Conservation (phyloP, 2,329 filamentous ascomycete genomes). For the Penicillium polonicum region DNA sequence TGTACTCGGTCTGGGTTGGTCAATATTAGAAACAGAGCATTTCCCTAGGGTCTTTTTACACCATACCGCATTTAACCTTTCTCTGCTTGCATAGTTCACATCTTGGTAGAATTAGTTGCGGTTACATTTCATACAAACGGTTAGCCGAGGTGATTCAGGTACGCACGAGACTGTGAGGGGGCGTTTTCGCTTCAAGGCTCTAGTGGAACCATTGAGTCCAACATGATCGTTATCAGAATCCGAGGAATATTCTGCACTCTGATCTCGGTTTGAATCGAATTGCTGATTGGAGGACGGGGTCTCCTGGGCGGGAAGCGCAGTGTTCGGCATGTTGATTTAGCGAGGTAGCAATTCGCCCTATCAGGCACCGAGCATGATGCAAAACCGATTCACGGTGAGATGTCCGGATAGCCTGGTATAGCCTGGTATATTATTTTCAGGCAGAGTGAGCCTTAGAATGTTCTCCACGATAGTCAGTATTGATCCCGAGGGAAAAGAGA, state of each 20-base stretch:
- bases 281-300: conserved; percentile 24
- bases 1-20: conserved; percentile 49
- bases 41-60: neutral
- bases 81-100: conserved; percentile 48
- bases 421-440: neutral
- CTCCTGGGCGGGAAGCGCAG: conserved; percentile 24
- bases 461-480: conserved; percentile 10
- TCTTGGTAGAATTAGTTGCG: conserved; percentile 30
- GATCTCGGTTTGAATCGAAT: conserved; percentile 29
- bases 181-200: conserved; percentile 38
- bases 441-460: neutral
- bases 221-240: conserved; percentile 37
- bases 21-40: conserved; percentile 8
- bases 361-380: conserved; percentile 25
- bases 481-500: conserved; percentile 13
- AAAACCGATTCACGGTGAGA: conserved; percentile 2
- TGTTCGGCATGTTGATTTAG: conserved; percentile 39
- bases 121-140: neutral
- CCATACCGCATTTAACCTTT: conserved; percentile 48
- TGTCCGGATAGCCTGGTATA: conserved; percentile 1
- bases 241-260: conserved; percentile 38
- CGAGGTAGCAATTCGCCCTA: conserved; percentile 25
- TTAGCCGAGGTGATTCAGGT: conserved; percentile 3
- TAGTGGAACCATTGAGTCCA: conserved; percentile 31
- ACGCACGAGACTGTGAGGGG: conserved; percentile 42